Evolutionary conservation across 306 rosid species (phyloP), one percentile per base, ranked within the genome.

Genomic region (Trifolium repens): DNA sequence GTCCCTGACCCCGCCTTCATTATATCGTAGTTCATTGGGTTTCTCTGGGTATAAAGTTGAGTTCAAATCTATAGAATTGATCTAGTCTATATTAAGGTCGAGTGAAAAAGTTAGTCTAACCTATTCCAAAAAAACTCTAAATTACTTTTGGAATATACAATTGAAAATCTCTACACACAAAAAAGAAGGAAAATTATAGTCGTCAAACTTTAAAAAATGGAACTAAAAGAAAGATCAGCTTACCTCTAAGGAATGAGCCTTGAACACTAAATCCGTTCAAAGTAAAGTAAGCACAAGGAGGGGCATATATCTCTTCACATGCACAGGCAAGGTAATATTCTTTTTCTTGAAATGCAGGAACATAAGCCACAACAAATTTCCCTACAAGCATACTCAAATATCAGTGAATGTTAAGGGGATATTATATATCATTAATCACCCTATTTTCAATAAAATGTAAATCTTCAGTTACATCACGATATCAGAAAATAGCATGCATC

Each of bases 271-370:
- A 86, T 60, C 98, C 98, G 74, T 90, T 89, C 82, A 91, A 75
- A 69, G 97, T 90, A 87, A 91, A 82, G 75, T 89, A 90, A 64
- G 97, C 97, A 87, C 97, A 87, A 17, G 98, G 96, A 74, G 97
- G 98, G 52, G 91, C 89, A 71, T 88, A 94, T 84, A 90, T 91
- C 82, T 94, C 97, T 40, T 91, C 96, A 77, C 97, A 94, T 9
- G 96, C 97, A 87, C 91, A 87, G 0, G 98, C 98, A 44, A 94
- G 89, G 88, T 90, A 94, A 87, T 94, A 94, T 72, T 94, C 98
- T 73, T 94, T 90, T 84, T 94, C 97, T 69, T 74, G 87, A 71
- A 96, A 87, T 72, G 87, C 74, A 72, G 97, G 98, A 77, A 85
- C 81, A 63, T 75, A 94, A 34, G 96, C 98, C 78, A 94, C 87